These are phyloP conservation scores for Sporormia fimetaria DNA, from an alignment of 495 filamentous ascomycete genomes.

Conservation along the genomic window DNA sequence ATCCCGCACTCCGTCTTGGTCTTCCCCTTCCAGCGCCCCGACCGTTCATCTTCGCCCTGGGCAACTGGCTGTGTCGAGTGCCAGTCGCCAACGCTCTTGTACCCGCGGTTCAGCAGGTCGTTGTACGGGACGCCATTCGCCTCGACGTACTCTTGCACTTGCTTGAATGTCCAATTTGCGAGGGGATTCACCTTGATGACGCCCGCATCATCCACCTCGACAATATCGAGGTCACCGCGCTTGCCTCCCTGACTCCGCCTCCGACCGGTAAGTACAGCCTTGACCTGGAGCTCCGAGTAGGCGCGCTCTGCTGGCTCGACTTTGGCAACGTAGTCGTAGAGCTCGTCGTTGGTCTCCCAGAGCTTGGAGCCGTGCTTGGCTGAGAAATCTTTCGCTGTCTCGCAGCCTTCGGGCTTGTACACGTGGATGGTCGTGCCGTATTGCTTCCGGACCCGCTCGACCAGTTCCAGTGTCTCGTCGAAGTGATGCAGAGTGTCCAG, in stretches of 20 bases:
- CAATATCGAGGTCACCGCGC: slow-evolving; percentile 73
- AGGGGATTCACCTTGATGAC: slow-evolving; percentile 98
- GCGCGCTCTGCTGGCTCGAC: slow-evolving; percentile 92
- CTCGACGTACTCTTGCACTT: slow-evolving; percentile 78
- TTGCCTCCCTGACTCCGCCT: slow-evolving; percentile 87
- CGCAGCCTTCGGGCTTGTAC: slow-evolving; percentile 68
- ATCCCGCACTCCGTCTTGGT: slow-evolving; percentile 96
- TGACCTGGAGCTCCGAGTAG: slow-evolving; percentile 77
- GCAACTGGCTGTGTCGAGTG: slow-evolving; percentile 84
- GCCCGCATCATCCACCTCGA: slow-evolving; percentile 86
- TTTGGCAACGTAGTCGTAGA: slow-evolving; percentile 95
- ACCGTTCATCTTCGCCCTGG: slow-evolving; percentile 89
- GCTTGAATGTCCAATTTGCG: slow-evolving; percentile 85
- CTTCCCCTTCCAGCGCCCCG: slow-evolving; percentile 92
- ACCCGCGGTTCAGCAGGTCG: slow-evolving; percentile 73
- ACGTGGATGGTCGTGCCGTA: slow-evolving; percentile 76
- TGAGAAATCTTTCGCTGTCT: slow-evolving; percentile 65
- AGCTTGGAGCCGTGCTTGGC: slow-evolving; percentile 67
- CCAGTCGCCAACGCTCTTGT: slow-evolving; percentile 97
- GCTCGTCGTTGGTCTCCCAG: slow-evolving; percentile 75
- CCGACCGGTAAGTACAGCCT: slow-evolving; percentile 89
- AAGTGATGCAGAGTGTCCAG: slow-evolving; percentile 97
- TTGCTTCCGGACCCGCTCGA: slow-evolving; percentile 60
- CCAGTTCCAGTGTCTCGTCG: slow-evolving; percentile 70
- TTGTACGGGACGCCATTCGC: slow-evolving; percentile 90